phyloP scores from a whole-genome alignment of 1,284 basidiomycete genomes.

The Moesziomyces parantarcticus region DNA sequence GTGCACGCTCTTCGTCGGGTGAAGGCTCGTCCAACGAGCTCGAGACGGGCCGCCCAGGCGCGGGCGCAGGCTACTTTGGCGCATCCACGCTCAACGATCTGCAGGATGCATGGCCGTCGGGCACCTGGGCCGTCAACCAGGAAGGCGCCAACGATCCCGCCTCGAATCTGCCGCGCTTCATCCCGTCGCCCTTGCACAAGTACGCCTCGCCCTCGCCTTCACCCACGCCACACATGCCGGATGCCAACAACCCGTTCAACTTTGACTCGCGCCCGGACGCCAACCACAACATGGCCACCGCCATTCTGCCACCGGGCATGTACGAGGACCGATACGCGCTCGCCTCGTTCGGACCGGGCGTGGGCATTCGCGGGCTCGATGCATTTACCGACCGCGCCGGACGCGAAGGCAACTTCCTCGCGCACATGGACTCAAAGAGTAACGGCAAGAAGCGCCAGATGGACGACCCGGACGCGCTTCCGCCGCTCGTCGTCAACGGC shows the following conservation, averaged over 20 bases:
- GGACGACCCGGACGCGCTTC: slow-evolving; percentile 8
- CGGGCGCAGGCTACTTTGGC: slow-evolving; percentile 20
- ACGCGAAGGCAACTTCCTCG: slow-evolving; percentile 40
- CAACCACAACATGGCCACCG: slow-evolving; percentile 17
- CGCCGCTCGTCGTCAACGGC: slow-evolving; percentile 44
- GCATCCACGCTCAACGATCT: slow-evolving; percentile 42
- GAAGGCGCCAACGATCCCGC: slow-evolving; percentile 26
- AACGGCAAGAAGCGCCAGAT: slow-evolving; percentile 38
- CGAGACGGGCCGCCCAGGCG: slow-evolving; percentile 15
- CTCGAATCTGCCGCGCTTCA: slow-evolving; percentile 35
- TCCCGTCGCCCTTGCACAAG: slow-evolving; percentile 40
- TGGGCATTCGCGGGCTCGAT: slow-evolving; percentile 50
- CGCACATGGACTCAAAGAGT: slow-evolving; percentile 15
- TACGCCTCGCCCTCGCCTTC: slow-evolving; percentile 33
- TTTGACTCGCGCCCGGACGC: slow-evolving; percentile 26
- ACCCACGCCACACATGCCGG: slow-evolving; percentile 16
- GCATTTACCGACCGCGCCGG: slow-evolving; percentile 56
- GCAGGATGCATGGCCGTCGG: slow-evolving; percentile 46
- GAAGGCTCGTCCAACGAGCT: slow-evolving; percentile 38
- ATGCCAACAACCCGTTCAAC: slow-evolving; percentile 22
- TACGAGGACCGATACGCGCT: slow-evolving; percentile 51
- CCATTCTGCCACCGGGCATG: slow-evolving; percentile 49
- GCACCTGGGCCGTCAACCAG: slow-evolving; percentile 43
- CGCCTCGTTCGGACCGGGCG: slow-evolving; percentile 55
- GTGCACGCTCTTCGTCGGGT: slow-evolving; percentile 27